These are phyloP conservation scores for Pythium coloratum DNA, from an alignment of 352 stramenopile species.

Conservation along the genomic window DNA sequence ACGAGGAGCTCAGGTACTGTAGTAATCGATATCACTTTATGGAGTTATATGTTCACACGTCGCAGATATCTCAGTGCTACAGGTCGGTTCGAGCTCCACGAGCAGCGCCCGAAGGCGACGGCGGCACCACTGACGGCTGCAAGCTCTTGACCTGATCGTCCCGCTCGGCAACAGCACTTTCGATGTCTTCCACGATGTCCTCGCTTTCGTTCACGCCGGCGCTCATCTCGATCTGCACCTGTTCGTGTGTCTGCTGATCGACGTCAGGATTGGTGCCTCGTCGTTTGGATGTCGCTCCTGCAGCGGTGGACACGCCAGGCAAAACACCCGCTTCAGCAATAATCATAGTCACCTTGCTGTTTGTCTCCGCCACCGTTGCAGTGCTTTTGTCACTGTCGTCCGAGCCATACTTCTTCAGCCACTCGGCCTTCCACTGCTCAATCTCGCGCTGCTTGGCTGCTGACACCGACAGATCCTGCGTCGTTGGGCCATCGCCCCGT, in stretches of 20 bases:
- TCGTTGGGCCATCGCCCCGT: constrained; percentile 18
- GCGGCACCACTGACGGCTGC: neutral
- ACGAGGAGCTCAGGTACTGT: constrained; percentile 3
- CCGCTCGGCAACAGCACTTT: neutral
- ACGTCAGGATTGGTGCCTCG: constrained; percentile 4
- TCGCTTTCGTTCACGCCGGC: constrained; percentile 51
- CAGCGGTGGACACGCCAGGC: neutral
- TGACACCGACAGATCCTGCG: constrained; percentile 16
- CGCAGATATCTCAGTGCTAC: constrained; percentile 24
- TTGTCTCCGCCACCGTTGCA: neutral
- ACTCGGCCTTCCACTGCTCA: constrained; percentile 44
- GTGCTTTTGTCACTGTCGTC: constrained; percentile 29
- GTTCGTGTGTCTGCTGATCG: constrained; percentile 14
- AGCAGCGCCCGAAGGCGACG: neutral
- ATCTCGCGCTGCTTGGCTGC: constrained; percentile 35
- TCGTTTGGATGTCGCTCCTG: neutral
- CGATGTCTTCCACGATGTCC: constrained; percentile 46
- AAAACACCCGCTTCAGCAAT: neutral
- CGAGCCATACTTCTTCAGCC: constrained; percentile 37
- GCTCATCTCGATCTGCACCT: constrained; percentile 39
- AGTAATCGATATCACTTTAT: constrained; percentile 18
- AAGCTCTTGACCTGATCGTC: neutral
- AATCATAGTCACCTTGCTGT: neutral
- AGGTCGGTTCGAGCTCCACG: constrained; percentile 21
- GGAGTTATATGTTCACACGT: constrained; percentile 22